Evolutionary conservation across 257 asterid species (phyloP).

Genomic region (Nicotiana tabacum): DNA sequence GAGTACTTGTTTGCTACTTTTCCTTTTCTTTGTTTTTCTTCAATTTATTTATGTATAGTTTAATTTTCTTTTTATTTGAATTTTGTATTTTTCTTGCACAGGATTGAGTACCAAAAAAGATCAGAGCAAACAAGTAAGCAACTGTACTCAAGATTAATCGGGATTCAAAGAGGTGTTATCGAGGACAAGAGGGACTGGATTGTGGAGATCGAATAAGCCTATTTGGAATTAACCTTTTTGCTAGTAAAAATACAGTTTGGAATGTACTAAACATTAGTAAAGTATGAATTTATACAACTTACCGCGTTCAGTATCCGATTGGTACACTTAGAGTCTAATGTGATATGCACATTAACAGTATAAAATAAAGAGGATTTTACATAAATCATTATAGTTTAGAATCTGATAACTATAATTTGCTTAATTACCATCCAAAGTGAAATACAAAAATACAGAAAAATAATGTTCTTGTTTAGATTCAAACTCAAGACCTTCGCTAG

Average conservation of each 20-base stretch:
- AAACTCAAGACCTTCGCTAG: no score
- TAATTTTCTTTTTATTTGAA: neutral
- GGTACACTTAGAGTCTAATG: no score
- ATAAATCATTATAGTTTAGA: no score
- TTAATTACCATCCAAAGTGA: no score
- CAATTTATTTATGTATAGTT: neutral
- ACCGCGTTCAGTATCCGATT: no score
- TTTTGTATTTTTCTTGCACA: conserved; percentile 10
- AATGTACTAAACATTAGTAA: neutral
- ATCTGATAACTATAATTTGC: no score
- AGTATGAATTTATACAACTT: neutral
- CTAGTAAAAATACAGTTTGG: neutral
- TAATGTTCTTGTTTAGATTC: no score
- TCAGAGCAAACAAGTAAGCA: conserved; percentile 26
- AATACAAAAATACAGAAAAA: no score
- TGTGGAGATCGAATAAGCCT: conserved; percentile 29
- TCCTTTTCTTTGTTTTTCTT: neutral
- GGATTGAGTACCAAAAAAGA: conserved; percentile 47
- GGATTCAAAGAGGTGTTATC: conserved; percentile 49
- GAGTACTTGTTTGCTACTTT: neutral
- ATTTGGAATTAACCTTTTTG: neutral
- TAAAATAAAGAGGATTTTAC: no score
- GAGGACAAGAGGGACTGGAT: conserved; percentile 67
- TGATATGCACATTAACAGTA: no score
- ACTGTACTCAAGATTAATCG: conserved; percentile 35